Conservation (phyloP, 495 filamentous ascomycete genomes). For the Pseudevernia furfuracea region DNA sequence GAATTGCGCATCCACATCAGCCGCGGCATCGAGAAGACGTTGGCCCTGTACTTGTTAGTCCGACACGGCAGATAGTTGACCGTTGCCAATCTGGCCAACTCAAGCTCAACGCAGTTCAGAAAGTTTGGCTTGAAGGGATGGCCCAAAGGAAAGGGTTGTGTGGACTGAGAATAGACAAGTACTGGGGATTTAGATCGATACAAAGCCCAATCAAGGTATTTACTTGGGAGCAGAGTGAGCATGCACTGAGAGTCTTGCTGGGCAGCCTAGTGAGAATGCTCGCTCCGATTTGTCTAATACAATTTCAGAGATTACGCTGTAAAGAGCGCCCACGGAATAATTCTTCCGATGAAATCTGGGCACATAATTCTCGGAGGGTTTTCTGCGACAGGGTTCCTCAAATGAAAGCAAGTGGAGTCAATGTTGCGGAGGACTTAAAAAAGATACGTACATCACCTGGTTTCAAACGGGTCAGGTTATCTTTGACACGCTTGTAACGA, state of each 20-base stretch:
- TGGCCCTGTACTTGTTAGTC: neutral
- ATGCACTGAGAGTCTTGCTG: too few relatives aligned
- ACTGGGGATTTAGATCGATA: neutral
- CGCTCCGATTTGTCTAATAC: too few relatives aligned
- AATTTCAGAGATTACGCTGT: too few relatives aligned
- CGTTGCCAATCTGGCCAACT: neutral
- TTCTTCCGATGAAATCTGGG: too few relatives aligned
- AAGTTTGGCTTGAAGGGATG: neutral
- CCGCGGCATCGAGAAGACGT: slow-evolving; percentile 1
- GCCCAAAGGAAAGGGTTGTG: neutral
- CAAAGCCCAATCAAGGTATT: neutral
- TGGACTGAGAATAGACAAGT: neutral
- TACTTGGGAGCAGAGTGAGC: too few relatives aligned
- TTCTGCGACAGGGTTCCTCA: too few relatives aligned
- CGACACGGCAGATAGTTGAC: neutral
- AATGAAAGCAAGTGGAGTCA: too few relatives aligned
- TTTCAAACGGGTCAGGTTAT: neutral
- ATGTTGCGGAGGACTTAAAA: neutral
- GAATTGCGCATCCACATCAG: neutral
- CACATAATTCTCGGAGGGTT: too few relatives aligned
- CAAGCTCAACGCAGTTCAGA: neutral
- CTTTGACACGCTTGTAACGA: slow-evolving; percentile 8
- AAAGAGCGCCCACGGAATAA: too few relatives aligned
- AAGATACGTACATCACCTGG: slow-evolving; percentile 8
- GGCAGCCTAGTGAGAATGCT: too few relatives aligned